Conservation (phyloP, 371 early-diverging fungal genomes). For the Syncephalastrum contaminatum region DNA sequence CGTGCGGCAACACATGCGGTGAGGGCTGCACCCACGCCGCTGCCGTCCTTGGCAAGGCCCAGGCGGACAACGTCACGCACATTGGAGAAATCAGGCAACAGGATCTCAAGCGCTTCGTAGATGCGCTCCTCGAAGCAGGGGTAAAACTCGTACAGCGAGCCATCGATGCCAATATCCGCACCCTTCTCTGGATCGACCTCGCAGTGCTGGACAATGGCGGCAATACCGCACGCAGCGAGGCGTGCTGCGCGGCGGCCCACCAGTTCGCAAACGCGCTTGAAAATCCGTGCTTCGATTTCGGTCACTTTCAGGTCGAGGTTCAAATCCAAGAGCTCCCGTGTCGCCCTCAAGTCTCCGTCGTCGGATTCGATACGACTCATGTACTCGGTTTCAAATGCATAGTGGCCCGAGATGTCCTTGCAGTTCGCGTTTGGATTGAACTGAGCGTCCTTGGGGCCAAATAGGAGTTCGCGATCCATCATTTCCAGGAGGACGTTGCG, state of each 20-base stretch:
- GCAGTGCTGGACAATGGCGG: conserved; percentile 74
- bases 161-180: conserved; percentile 89
- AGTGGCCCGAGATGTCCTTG: conserved; percentile 66
- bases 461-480: conserved; percentile 72
- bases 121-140: conserved; percentile 84
- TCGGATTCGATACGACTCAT: conserved; percentile 91
- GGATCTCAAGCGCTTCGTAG: conserved; percentile 64
- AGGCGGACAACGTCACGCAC: conserved; percentile 54
- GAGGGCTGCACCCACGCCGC: conserved; percentile 47
- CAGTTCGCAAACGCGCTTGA: conserved; percentile 79
- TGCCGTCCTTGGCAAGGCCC: conserved; percentile 52
- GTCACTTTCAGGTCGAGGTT: conserved; percentile 67
- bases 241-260: conserved; percentile 89
- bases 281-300: conserved; percentile 73
- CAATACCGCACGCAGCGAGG: conserved; percentile 79
- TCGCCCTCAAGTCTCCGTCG: conserved; percentile 58
- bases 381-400: conserved; percentile 85
- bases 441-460: conserved; percentile 54
- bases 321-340: conserved; percentile 74
- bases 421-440: conserved; percentile 50
- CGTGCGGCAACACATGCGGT: conserved; percentile 43
- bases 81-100: conserved; percentile 49
- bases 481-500: conserved; percentile 78
- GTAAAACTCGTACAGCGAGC: conserved; percentile 88
- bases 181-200: conserved; percentile 42